Conservation (phyloP, 2,329 filamentous ascomycete genomes). For the Hypoxylon rubiginosum region DNA sequence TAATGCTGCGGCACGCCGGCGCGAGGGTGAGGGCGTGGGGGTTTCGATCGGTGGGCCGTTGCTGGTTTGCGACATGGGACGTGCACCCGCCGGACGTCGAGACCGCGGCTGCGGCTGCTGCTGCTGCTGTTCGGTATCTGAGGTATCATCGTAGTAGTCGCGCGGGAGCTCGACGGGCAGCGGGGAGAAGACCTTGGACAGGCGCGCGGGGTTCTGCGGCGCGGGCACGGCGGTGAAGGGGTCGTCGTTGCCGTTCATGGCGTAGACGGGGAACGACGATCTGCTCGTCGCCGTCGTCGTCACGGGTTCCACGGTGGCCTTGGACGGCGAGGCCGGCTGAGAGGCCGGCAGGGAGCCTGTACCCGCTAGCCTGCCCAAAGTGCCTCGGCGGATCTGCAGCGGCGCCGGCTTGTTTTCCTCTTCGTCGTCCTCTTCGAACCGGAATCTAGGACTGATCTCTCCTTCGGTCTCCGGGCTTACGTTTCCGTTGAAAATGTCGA, state of each 20-base stretch:
- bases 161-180: conserved; percentile 40
- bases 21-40: conserved; percentile 43
- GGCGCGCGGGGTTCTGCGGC: conserved; percentile 38
- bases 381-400: conserved; percentile 30
- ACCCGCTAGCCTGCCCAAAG: conserved; percentile 21
- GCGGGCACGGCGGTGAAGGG: conserved; percentile 45
- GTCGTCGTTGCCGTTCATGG: conserved; percentile 41
- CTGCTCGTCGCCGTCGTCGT: conserved; percentile 20
- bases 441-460: conserved; percentile 15
- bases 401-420: conserved; percentile 20
- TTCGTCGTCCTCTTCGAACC: conserved; percentile 28
- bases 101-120: too few species aligned
- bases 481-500: conserved; percentile 27
- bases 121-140: neutral
- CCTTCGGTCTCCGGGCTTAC: neutral
- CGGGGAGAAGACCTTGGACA: conserved; percentile 49
- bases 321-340: neutral
- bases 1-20: conserved; percentile 25
- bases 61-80: neutral
- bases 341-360: neutral
- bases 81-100: neutral
- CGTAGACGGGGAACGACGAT: conserved; percentile 36
- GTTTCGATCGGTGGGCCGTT: conserved; percentile 28
- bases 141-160: neutral
- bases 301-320: neutral